Conservation (phyloP, 179 eudicot genomes). For the Silene coronaria region DNA sequence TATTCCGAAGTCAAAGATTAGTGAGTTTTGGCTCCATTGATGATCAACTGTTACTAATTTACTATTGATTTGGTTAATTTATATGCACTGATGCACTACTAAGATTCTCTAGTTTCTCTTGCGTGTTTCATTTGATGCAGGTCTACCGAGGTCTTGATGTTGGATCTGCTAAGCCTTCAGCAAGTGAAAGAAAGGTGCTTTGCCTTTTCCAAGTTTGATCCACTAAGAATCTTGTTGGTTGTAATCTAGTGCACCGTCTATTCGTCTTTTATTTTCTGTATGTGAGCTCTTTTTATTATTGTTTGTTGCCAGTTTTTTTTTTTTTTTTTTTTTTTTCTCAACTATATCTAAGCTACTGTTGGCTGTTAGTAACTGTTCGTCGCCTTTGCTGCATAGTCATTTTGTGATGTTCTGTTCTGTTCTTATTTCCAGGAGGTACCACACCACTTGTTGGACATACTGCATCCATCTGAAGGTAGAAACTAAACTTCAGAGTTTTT, state of each 20-base stretch:
- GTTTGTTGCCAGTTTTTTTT: neutral
- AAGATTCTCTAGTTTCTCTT: neutral
- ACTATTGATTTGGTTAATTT: too few species aligned
- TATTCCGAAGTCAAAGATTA: neutral
- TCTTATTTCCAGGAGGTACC: conserved; percentile 64
- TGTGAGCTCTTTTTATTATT: neutral
- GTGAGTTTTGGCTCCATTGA: neutral
- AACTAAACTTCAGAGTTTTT: conserved; percentile 2
- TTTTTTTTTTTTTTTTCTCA: neutral
- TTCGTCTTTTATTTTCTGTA: neutral
- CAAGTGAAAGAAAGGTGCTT: conserved; percentile 69
- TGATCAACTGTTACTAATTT: neutral
- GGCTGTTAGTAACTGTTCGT: neutral
- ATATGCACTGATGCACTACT: too few species aligned
- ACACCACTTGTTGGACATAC: conserved; percentile 87
- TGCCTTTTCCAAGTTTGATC: conserved; percentile 15
- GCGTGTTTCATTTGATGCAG: conserved; percentile 32
- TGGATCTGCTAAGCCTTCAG: conserved; percentile 92
- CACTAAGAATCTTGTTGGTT: conserved; percentile 20
- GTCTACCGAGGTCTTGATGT: conserved; percentile 94
- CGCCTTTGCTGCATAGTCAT: neutral
- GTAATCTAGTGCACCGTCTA: conserved; percentile 5
- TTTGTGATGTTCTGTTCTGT: conserved; percentile 5
- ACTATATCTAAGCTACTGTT: neutral
- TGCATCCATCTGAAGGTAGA: conserved; percentile 94